phyloP scores from a whole-genome alignment of 1,284 basidiomycete genomes.

The Trichosporon faecale region DNA sequence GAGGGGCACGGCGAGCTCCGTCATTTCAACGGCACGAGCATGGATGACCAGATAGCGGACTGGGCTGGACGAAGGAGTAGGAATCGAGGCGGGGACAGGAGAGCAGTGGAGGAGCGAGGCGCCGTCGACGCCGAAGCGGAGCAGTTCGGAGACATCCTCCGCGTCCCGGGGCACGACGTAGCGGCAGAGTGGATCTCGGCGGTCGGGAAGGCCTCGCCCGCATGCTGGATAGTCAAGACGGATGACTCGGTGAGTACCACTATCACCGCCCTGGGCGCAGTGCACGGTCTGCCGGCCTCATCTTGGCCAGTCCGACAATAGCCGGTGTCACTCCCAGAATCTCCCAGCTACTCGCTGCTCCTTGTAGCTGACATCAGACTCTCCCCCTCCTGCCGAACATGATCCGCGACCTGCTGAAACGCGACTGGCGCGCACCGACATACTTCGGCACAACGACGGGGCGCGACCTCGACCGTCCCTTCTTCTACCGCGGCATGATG shows the following conservation, averaged over 20 bases:
- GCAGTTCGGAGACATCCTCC: conserved; percentile 26
- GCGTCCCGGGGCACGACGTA: conserved; percentile 17
- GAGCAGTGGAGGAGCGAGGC: conserved; percentile 22
- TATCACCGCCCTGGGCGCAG: not conserved
- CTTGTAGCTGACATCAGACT: conserved; percentile 16
- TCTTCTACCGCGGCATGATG: conserved; percentile 31
- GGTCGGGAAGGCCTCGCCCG: conserved; percentile 12
- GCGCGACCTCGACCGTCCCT: conserved; percentile 23
- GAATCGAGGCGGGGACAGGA: conserved; percentile 12
- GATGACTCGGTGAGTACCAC: conserved; percentile 6
- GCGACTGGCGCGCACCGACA: conserved; percentile 21
- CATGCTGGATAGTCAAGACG: conserved; percentile 20
- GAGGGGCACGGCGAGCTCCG: not conserved
- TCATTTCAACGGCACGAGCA: not conserved
- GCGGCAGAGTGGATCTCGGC: conserved; percentile 39
- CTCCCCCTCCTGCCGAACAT: conserved; percentile 30
- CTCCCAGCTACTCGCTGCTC: not conserved
- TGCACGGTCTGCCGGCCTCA: not conserved
- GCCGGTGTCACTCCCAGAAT: too few species aligned
- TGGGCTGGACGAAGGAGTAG: not conserved
- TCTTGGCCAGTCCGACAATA: too few species aligned
- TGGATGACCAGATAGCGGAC: not conserved
- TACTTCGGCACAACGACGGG: conserved; percentile 32
- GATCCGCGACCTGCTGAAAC: conserved; percentile 24
- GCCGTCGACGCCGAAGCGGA: conserved; percentile 24